A percentile compares a stretch with the other conserved stretches of the same genome.
These are phyloP conservation scores for Aspergillus nidulans DNA, from an alignment of 495 filamentous ascomycete species.

Conservation along the genomic window DNA sequence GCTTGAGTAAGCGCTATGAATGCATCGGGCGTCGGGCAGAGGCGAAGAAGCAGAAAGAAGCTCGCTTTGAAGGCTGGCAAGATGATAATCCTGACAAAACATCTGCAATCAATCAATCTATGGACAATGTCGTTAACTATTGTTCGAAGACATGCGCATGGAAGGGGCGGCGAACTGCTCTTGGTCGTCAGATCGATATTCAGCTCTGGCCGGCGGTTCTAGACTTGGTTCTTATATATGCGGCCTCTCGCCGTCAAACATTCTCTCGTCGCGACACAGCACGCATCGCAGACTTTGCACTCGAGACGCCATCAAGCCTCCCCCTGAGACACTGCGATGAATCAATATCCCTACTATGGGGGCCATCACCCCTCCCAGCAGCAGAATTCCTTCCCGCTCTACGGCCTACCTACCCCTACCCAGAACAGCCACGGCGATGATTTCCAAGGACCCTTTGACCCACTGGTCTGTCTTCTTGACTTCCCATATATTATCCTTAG, in stretches of 20 bases:
- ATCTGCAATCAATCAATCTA: not conserved
- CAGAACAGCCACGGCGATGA: constrained; percentile 26
- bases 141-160: not conserved
- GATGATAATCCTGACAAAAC: constrained; percentile 2
- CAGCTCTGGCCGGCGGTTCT: not conserved
- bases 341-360: constrained; percentile 36
- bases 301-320: not conserved
- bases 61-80: not conserved
- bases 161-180: not conserved
- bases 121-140: not conserved
- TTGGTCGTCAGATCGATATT: not conserved
- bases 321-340: constrained; percentile 24
- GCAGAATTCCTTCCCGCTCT: constrained; percentile 26
- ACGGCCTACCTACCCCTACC: constrained; percentile 38
- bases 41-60: not conserved
- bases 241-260: not conserved
- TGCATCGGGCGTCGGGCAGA: not conserved
- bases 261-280: not conserved
- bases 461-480: constrained; percentile 21
- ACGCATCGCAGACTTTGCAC: not conserved
- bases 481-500: not conserved
- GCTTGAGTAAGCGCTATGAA: constrained; percentile 1
- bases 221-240: constrained; percentile 1
- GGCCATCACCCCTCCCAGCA: constrained; percentile 33
- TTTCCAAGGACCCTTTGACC: constrained; percentile 25